Base-by-base conservation (phyloP, 2,329 filamentous ascomycete genomes). In the Beauveria sp. region DNA sequence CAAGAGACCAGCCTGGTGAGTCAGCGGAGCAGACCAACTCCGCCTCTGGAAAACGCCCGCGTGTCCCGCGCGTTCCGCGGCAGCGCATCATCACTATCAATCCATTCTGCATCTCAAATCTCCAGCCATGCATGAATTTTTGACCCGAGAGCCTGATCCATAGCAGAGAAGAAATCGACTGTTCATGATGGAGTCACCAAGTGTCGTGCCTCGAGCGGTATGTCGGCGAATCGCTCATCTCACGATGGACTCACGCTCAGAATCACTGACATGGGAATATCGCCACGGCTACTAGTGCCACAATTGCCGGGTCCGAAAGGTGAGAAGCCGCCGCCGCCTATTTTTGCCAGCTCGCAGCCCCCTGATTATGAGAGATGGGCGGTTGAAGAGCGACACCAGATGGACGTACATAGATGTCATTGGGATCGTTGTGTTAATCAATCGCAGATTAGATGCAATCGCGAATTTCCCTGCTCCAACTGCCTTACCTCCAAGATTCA, bases 381-480 rank as follows among this genome's bases (percentile, higher is more conserved):
- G 18, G 18, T 26, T 43, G 53, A 22, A 43, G 5, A 34, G n/a
- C 42, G n/a, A 46, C 26, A 38, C 2, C 12, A 16, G 34, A 16
- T 12, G 45, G 22, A 24, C 14, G 12, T 50, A 1, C 28, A 22
- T 4, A 28, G 34, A 42, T 38, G 20, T 5, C 16, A 26, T 40
- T n/a, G 18, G 46, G 8, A 4, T 46, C 14, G 34, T 8, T 31
- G 16, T 22, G 20, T 18, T 59, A 24, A 59, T 43, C 10, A 42
- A 56, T n/a, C 40, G 34, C 53, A 65, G 66, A 66, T 65, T 18
- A 61, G 65, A 58, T 67, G 66, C 49, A 66, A 66, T 31, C 61
- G 66, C 56, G 62, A 67, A 20, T 42, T 50, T 16, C 66, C 66
- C 20, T 67, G 66, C 61, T 67, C 66, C 40, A 67, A 66, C 40